Evolutionary conservation across 768 basidiomycete species (phyloP), one percentile per base, ranked within the genome.

Genomic region (Coprinopsis cinerea): DNA sequence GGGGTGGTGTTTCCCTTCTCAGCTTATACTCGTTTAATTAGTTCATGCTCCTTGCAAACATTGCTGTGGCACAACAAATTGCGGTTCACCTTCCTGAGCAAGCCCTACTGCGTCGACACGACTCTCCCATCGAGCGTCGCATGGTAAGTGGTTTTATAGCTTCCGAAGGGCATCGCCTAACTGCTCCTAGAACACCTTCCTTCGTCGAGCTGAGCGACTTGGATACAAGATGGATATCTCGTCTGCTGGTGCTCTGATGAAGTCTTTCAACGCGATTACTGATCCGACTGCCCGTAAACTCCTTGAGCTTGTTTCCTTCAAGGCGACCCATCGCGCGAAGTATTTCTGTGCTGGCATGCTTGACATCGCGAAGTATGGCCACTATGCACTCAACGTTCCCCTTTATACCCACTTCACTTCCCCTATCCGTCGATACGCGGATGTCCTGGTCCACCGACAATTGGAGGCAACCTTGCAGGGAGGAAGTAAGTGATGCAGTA

Each of bases 331-430:
- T 52, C 80, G 85, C 45, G 92, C 96, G 57, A 94, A 93, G 67
- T 99, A 99, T 69, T 98, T 98, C 83, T 99, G 96, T 63, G 81
- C 93, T 22, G 96, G 96, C 55, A 97, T 97, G 95, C 74, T 99
- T 58, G 96, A 99, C 67, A 99, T 99, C 60, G 92, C 93, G 35
- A 97, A 97, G 72, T 99, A 98, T 61, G 71, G 81, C 25, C 96
- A 99, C 67, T 98, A 91, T 64, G 85, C 94, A 0, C 72, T 98
- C 56, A 95, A 83, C 56, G 72, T 81, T 4, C 93, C 96, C 15
- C 75, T 99, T 37, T 99, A 98, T 71, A 95, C 88, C 7, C 88
- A 92, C 65, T 92, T 90, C 69, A 92, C 89, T 0, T 92, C 86
- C 4, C 96, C 93, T 7, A 93, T 96, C 58, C 83, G 91, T 44